Evolutionary conservation across 2,329 filamentous ascomycete species (phyloP).

Genomic region (Bipolaris cookei): DNA sequence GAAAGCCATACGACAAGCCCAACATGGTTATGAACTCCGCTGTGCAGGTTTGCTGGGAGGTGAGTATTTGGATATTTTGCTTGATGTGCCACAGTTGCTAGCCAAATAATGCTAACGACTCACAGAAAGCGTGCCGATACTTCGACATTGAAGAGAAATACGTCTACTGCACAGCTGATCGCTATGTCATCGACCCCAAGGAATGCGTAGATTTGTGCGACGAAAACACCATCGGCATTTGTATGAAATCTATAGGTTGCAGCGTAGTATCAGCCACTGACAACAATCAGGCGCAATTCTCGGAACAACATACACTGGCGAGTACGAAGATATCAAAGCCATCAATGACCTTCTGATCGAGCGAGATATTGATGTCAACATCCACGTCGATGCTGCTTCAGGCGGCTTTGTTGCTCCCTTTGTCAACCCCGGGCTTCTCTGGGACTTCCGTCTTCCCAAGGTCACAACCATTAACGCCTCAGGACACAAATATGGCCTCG

Average conservation of each 20-base stretch:
- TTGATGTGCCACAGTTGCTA: no score
- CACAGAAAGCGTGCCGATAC: conserved; percentile 72
- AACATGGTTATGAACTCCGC: conserved; percentile 97
- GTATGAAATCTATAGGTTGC: conserved; percentile 42
- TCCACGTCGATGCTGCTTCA: conserved; percentile 91
- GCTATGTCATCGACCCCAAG: conserved; percentile 69
- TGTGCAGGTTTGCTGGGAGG: conserved; percentile 95
- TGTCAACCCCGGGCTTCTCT: conserved; percentile 79
- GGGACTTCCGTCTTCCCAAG: conserved; percentile 90
- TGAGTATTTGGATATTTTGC: background rate
- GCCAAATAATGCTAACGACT: background rate
- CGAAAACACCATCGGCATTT: conserved; percentile 86
- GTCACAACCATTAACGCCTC: conserved; percentile 95
- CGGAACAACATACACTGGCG: conserved; percentile 92
- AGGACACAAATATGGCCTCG: conserved; percentile 82
- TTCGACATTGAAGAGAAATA: conserved; percentile 93
- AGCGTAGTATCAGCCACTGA: background rate
- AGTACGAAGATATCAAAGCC: conserved; percentile 88
- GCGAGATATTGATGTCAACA: conserved; percentile 77
- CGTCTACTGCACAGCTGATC: conserved; percentile 66
- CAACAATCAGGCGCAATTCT: conserved; percentile 66
- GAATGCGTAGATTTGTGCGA: conserved; percentile 67
- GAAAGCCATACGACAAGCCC: conserved; percentile 78
- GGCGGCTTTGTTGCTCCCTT: conserved; percentile 95
- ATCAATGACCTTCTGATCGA: conserved; percentile 86